Evolutionary conservation across 2,329 filamentous ascomycete genomes (phyloP).

Genomic region (Fusarium dimerum): DNA sequence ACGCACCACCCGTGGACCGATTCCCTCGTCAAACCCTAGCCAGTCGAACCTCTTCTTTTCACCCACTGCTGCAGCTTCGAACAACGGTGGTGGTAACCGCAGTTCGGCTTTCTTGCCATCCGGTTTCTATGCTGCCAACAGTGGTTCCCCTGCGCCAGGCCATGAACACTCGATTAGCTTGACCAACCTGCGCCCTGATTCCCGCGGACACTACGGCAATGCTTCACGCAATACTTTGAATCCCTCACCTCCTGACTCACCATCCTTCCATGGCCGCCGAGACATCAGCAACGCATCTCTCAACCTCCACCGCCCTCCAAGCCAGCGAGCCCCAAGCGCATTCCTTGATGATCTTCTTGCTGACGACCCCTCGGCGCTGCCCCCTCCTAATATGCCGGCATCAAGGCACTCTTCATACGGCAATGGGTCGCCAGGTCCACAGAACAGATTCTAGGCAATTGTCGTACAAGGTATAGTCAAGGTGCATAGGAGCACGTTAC

Average conservation of each 20-base stretch:
- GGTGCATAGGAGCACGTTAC: conserved; percentile 6
- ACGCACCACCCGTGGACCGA: conserved; percentile 53
- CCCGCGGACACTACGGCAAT: conserved; percentile 48
- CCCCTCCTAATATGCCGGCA: conserved; percentile 42
- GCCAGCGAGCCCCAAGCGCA: conserved; percentile 78
- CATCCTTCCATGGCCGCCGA: conserved; percentile 50
- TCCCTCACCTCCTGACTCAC: conserved; percentile 66
- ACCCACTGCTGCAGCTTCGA: conserved; percentile 76
- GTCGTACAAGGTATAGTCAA: conserved; percentile 4
- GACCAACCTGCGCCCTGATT: conserved; percentile 62
- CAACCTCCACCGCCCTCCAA: conserved; percentile 61
- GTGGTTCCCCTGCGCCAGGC: conserved; percentile 48
- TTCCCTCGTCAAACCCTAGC: conserved; percentile 59
- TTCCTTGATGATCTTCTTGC: conserved; percentile 90
- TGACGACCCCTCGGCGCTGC: conserved; percentile 61
- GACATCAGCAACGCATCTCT: conserved; percentile 66
- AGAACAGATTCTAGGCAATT: conserved; percentile 28
- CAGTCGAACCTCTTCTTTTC: conserved; percentile 88
- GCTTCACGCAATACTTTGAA: conserved; percentile 45
- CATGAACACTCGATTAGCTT: conserved; percentile 59
- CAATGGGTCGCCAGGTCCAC: conserved; percentile 19
- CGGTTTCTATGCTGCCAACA: conserved; percentile 82
- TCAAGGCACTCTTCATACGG: conserved; percentile 27
- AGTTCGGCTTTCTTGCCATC: conserved; percentile 83
- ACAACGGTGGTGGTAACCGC: conserved; percentile 62